Evolutionary conservation across 176 grass and related monocot genomes (phyloP).

Genomic region (Typha latifolia): DNA sequence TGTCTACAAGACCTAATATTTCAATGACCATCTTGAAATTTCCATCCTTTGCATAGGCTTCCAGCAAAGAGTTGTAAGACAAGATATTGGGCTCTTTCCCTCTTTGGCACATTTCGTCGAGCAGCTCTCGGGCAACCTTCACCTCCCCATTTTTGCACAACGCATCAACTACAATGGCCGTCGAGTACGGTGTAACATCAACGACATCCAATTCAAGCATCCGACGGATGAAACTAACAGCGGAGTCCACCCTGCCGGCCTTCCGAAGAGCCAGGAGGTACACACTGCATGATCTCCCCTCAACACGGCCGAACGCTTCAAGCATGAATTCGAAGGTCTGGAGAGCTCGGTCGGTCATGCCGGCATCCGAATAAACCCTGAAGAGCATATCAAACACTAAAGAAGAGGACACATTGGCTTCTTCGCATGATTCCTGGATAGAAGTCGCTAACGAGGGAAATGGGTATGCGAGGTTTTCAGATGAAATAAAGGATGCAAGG

Average conservation of each 20-base stretch:
- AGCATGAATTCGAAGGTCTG: conserved; percentile 45
- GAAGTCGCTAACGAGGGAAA: conserved; percentile 39
- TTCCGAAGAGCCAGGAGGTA: conserved; percentile 59
- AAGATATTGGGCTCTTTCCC: conserved; percentile 34
- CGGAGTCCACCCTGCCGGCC: conserved; percentile 29
- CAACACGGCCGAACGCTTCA: conserved; percentile 48
- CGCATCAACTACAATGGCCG: conserved; percentile 32
- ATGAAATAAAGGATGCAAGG: conserved; percentile 35
- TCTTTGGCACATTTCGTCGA: conserved; percentile 49
- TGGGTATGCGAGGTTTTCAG: conserved; percentile 22
- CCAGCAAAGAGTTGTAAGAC: conserved; percentile 69
- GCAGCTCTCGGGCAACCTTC: conserved; percentile 23
- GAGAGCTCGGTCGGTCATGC: conserved; percentile 22
- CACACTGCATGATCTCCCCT: conserved; percentile 52
- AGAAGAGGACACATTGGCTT: conserved; percentile 10
- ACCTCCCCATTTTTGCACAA: conserved; percentile 50
- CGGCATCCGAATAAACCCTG: conserved; percentile 55
- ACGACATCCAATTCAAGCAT: conserved; percentile 19
- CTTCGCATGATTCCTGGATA: conserved; percentile 28
- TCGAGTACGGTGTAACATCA: conserved; percentile 34
- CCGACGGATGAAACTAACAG: conserved; percentile 29
- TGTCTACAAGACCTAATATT: conserved; percentile 28
- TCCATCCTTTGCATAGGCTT: conserved; percentile 31
- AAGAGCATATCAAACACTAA: conserved; percentile 74
- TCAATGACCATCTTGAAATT: conserved; percentile 22